Evolutionary conservation across 768 basidiomycete species (phyloP).

Genomic region (Cantharellus cinnabarinus): DNA sequence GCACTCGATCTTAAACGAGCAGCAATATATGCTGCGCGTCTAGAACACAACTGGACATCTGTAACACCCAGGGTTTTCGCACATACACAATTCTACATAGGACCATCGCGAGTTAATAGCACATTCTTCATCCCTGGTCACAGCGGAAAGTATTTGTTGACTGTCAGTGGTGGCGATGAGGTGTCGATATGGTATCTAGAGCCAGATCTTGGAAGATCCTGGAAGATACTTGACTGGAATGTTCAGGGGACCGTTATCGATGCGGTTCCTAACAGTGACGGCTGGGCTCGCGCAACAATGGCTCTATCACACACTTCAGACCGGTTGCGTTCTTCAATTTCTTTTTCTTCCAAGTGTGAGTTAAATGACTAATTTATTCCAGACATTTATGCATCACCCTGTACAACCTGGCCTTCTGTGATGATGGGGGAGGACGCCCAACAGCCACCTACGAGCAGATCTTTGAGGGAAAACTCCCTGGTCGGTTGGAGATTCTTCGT

Average conservation of each 20-base stretch:
- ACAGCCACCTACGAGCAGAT: background rate
- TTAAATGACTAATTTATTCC: background rate
- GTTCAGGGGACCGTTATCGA: background rate
- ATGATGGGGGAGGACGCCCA: background rate
- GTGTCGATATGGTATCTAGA: background rate
- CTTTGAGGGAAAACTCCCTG: background rate
- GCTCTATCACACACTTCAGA: background rate
- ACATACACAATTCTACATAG: background rate
- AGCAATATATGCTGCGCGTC: background rate
- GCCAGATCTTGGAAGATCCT: background rate
- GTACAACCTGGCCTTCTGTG: background rate
- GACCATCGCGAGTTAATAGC: too few species aligned
- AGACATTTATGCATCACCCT: background rate
- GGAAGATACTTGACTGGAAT: background rate
- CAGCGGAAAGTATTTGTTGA: background rate
- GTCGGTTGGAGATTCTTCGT: background rate
- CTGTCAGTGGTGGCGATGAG: background rate
- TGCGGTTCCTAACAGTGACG: background rate
- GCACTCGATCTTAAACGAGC: background rate
- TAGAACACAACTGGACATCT: background rate
- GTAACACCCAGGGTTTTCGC: background rate
- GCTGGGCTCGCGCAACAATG: background rate
- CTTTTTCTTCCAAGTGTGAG: background rate
- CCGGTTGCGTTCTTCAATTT: background rate
- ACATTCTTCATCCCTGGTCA: background rate